phyloP scores from a whole-genome alignment of 2,329 filamentous ascomycete species.

The Ophiostoma piceae region DNA sequence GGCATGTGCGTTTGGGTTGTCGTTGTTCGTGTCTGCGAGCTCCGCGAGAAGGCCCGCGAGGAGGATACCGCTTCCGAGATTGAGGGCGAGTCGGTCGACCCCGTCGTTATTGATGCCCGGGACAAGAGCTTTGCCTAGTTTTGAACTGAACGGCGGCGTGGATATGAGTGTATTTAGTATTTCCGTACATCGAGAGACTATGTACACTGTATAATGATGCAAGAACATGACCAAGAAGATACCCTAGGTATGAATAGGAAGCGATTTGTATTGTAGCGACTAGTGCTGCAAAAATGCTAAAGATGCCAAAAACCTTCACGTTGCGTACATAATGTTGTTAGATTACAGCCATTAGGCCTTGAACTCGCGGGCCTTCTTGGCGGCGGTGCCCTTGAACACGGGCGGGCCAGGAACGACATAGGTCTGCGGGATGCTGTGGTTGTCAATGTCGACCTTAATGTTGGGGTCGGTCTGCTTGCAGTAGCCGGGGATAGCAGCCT shows the following conservation, averaged over 20 bases:
- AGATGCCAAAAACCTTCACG: neutral
- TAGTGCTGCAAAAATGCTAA: neutral
- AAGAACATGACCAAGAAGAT: neutral
- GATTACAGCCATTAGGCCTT: neutral
- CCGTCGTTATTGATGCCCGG: neutral
- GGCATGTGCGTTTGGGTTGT: slow-evolving; percentile 23
- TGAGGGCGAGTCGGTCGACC: neutral
- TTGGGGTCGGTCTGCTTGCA: slow-evolving; percentile 31
- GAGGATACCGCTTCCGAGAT: neutral
- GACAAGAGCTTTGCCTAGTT: slow-evolving; percentile 12
- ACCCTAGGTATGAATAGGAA: neutral
- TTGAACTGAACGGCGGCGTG: neutral
- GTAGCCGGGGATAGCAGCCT: slow-evolving; percentile 33
- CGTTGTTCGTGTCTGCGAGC: slow-evolving; percentile 21
- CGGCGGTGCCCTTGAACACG: slow-evolving; percentile 28
- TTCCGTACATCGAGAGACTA: neutral
- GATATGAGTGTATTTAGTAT: neutral
- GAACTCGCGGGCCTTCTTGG: slow-evolving; percentile 27
- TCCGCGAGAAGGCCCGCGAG: slow-evolving; percentile 11
- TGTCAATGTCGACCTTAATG: slow-evolving; percentile 32
- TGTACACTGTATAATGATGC: neutral
- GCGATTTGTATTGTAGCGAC: neutral
- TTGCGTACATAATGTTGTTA: neutral
- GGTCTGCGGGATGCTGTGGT: slow-evolving; percentile 29
- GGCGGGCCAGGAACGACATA: slow-evolving; percentile 31